Conservation (phyloP, 179 eudicot genomes). For the Beta macrorhiza region DNA sequence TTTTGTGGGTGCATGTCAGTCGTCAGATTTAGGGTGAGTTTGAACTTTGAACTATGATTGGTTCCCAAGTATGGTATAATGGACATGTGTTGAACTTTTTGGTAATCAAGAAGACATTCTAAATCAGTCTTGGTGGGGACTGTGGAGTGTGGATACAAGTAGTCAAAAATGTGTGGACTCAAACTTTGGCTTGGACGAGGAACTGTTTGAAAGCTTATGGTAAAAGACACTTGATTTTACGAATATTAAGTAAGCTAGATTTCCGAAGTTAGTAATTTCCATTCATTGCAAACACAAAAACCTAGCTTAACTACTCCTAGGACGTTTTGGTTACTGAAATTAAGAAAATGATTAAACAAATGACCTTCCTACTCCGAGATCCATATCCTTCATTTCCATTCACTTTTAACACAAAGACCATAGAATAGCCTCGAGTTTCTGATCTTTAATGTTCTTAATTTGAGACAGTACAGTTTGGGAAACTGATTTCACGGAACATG, state of each 20-base stretch:
- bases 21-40: neutral
- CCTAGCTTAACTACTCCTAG: no score
- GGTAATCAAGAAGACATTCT: neutral
- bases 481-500: neutral
- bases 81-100: neutral
- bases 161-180: neutral
- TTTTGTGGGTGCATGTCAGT: neutral
- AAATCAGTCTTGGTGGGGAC: neutral
- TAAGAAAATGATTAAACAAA: no score
- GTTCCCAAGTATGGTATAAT: neutral
- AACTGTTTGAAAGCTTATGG: neutral
- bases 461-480: neutral
- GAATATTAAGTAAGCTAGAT: neutral
- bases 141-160: neutral
- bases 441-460: no score
- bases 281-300: neutral
- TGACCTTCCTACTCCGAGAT: no score
- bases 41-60: neutral
- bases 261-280: neutral
- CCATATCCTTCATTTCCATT: neutral
- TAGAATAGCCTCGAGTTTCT: no score
- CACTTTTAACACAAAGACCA: neutral
- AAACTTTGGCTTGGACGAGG: neutral
- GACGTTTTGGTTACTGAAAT: no score
- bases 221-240: neutral